Evolutionary conservation across 2,329 filamentous ascomycete genomes (phyloP).

Genomic region (Ophiostoma perfectum): DNA sequence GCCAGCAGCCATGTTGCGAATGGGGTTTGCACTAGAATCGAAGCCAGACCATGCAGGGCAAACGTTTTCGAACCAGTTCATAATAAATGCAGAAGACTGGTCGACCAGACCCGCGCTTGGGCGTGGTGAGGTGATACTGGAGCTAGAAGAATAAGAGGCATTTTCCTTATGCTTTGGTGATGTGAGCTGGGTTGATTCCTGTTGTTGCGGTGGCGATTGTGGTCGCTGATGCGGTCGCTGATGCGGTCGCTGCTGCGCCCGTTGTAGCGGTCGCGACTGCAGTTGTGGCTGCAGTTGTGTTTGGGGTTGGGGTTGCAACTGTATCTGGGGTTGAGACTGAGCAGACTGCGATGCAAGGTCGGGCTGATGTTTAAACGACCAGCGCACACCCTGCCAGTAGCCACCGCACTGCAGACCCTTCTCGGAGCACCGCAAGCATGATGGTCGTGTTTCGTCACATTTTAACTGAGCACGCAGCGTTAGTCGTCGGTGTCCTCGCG

Average conservation of each 20-base stretch:
- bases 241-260: not conserved
- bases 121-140: not conserved
- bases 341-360: not conserved
- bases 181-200: not conserved
- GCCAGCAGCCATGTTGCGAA: conserved; percentile 14
- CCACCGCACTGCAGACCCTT: conserved; percentile 12
- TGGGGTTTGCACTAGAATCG: conserved; percentile 6
- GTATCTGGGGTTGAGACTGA: not conserved
- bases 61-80: conserved; percentile 16
- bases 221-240: not conserved
- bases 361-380: conserved; percentile 13
- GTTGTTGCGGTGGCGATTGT: not conserved
- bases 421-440: conserved; percentile 4
- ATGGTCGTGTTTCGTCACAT: conserved; percentile 12
- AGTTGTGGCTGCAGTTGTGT: not conserved
- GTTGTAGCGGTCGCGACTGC: not conserved
- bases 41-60: conserved; percentile 13
- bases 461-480: not conserved
- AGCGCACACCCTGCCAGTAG: conserved; percentile 14
- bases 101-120: not conserved
- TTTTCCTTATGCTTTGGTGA: not conserved
- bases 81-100: conserved; percentile 12
- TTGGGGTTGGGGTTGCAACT: not conserved
- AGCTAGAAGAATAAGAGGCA: not conserved
- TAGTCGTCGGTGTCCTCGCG: not conserved